A percentile compares a stretch with the other conserved stretches of the same genome.
Conservation (phyloP, 108 stramenopile genomes). For the Nitzschia sp. region DNA sequence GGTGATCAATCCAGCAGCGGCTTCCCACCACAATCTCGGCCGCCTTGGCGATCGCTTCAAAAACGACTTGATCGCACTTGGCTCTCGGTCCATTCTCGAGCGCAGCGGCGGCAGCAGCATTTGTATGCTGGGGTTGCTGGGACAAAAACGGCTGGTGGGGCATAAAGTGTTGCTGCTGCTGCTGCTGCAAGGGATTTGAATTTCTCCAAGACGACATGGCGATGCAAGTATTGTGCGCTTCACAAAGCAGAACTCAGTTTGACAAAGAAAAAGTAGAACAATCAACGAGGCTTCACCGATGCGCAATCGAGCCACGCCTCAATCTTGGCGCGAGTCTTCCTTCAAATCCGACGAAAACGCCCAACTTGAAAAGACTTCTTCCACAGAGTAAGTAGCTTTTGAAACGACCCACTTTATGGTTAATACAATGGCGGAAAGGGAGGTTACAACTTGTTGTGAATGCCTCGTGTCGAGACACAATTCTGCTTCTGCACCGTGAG, state of each 20-base stretch:
- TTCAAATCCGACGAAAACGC: too few species aligned
- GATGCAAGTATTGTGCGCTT: background rate
- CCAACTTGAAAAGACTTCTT: too few species aligned
- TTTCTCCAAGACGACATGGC: slow-evolving; percentile 23
- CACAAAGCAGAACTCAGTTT: too few species aligned
- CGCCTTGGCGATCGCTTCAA: slow-evolving; percentile 85
- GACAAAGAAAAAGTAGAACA: background rate
- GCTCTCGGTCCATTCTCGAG: slow-evolving; percentile 53
- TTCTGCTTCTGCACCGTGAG: too few species aligned
- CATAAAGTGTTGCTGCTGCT: background rate
- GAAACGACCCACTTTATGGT: too few species aligned
- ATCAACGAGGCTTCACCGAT: background rate
- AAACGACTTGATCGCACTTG: slow-evolving; percentile 90
- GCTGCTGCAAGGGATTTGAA: background rate
- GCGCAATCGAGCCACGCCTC: background rate
- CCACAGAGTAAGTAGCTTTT: too few species aligned
- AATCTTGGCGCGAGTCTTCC: too few species aligned
- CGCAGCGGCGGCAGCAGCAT: background rate
- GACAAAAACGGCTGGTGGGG: background rate
- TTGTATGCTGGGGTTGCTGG: background rate
- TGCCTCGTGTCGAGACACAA: too few species aligned
- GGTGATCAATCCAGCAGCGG: slow-evolving; percentile 48
- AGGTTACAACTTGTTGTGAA: too few species aligned
- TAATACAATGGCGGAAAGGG: too few species aligned
- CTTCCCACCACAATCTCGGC: slow-evolving; percentile 79